Evolutionary conservation across 163 green algal genomes (phyloP).

Genomic region (Volvox carteri): DNA sequence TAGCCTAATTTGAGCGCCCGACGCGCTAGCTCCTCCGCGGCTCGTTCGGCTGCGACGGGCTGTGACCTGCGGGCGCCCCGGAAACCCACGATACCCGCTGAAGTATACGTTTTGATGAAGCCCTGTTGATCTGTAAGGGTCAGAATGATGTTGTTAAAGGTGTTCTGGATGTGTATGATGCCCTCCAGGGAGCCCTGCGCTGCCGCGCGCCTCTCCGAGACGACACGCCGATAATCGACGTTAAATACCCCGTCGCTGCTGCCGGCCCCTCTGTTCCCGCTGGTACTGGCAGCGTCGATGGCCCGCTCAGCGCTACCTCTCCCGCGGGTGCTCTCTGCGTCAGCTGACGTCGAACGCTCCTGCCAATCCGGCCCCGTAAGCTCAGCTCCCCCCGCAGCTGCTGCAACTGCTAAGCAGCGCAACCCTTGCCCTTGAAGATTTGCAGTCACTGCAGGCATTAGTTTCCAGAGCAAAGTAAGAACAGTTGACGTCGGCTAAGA

Average conservation of each 20-base stretch:
- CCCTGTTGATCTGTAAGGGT: slow-evolving; percentile 64
- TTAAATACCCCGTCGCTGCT: background rate
- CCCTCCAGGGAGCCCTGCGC: slow-evolving; percentile 51
- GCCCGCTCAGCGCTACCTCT: background rate
- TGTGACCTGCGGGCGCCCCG: slow-evolving; percentile 66
- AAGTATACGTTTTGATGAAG: slow-evolving; percentile 63
- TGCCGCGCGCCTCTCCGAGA: background rate
- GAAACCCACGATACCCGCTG: slow-evolving; percentile 67
- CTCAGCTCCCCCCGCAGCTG: background rate
- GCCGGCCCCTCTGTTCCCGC: background rate
- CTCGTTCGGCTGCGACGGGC: slow-evolving; percentile 69
- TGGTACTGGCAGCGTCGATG: background rate
- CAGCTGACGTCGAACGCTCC: background rate
- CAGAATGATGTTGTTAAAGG: slow-evolving; percentile 74
- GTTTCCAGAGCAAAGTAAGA: background rate
- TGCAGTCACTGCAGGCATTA: slow-evolving; percentile 1
- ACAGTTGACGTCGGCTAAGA: background rate
- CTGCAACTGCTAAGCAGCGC: background rate
- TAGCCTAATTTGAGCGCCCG: slow-evolving; percentile 67
- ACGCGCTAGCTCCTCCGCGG: slow-evolving; percentile 70
- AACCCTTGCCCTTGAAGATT: background rate
- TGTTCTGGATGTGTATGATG: slow-evolving; percentile 72
- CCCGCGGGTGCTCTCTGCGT: background rate
- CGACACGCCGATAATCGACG: slow-evolving; percentile 18
- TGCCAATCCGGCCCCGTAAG: background rate